Percentiles rank a stretch among this genome's conserved stretches.
These are phyloP conservation scores for Phytophthora brassicae DNA, from an alignment of 352 stramenopile species.

Conservation along the genomic window DNA sequence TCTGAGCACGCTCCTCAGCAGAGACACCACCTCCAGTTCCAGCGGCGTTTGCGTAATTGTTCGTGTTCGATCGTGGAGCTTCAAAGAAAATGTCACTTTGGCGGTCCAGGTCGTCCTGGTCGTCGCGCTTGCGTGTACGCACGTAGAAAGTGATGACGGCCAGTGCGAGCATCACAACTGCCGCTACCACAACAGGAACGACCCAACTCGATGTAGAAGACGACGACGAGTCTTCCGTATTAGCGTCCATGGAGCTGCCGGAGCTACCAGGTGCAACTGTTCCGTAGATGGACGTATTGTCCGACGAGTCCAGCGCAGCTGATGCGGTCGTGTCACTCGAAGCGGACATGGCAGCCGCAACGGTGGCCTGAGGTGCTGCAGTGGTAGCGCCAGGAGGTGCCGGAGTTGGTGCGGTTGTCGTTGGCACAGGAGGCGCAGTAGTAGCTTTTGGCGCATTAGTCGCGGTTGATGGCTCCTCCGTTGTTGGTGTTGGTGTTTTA, in stretches of 20 bases:
- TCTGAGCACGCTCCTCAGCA: slow-evolving; percentile 25
- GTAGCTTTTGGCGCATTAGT: slow-evolving; percentile 21
- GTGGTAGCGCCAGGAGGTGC: slow-evolving; percentile 11
- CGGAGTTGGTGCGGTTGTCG: slow-evolving; percentile 11
- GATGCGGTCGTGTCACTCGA: slow-evolving; percentile 28
- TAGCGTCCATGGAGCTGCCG: slow-evolving; percentile 15
- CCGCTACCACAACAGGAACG: slow-evolving; percentile 58
- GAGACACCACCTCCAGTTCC: slow-evolving; percentile 14
- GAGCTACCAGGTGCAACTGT: slow-evolving; percentile 39
- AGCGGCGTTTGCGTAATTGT: slow-evolving; percentile 37
- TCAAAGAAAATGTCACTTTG: slow-evolving; percentile 67
- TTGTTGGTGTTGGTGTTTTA: slow-evolving; percentile 22
- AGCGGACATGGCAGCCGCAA: slow-evolving; percentile 23
- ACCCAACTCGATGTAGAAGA: slow-evolving; percentile 45
- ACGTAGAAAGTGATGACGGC: slow-evolving; percentile 67
- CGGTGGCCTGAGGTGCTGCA: slow-evolving; percentile 12
- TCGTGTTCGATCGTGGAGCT: slow-evolving; percentile 55
- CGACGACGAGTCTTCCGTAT: slow-evolving; percentile 29
- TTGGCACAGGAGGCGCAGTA: slow-evolving; percentile 10
- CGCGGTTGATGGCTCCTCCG: no score
- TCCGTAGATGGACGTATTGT: slow-evolving; percentile 50
- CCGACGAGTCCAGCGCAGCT: slow-evolving; percentile 38
- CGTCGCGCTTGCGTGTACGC: slow-evolving; percentile 41
- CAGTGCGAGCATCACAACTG: slow-evolving; percentile 53
- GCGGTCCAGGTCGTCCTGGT: slow-evolving; percentile 55